phyloP scores from a whole-genome alignment of 164 flowering plant genomes.

The Aristolochia fimbriata region DNA sequence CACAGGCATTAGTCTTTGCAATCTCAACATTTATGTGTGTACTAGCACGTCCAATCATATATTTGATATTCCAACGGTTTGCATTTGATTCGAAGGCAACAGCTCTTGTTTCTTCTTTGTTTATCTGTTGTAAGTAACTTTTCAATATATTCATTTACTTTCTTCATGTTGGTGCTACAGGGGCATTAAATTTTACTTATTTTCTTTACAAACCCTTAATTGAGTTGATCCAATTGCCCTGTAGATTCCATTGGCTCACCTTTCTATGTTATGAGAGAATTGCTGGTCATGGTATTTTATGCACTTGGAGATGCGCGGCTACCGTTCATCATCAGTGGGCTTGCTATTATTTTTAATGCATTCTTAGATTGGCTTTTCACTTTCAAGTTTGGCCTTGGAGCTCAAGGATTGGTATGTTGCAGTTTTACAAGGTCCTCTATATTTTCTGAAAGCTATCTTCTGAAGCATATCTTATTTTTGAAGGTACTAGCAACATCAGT shows the following conservation, averaged over 20 bases:
- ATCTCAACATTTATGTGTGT: constrained; percentile 12
- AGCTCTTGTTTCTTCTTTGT: constrained; percentile 19
- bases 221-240: not conserved
- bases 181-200: not conserved
- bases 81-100: constrained; percentile 23
- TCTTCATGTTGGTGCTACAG: not conserved
- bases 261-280: constrained; percentile 19
- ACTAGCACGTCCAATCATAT: constrained; percentile 19
- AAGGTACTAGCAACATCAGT: constrained; percentile 27
- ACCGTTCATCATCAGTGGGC: constrained; percentile 18
- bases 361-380: constrained; percentile 24
- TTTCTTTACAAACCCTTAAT: not conserved
- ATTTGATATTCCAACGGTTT: constrained; percentile 18
- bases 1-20: constrained; percentile 21
- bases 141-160: not conserved
- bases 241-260: constrained; percentile 29
- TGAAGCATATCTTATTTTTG: not conserved
- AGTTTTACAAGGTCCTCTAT: not conserved
- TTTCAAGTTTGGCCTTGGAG: constrained; percentile 19
- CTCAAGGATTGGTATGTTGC: constrained; percentile 27
- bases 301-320: constrained; percentile 22
- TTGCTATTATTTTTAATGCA: constrained; percentile 21
- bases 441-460: not conserved
- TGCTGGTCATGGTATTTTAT: constrained; percentile 23
- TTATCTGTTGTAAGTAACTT: constrained; percentile 20